These are phyloP conservation scores for Wickerhamiella sorbophila DNA, from an alignment of 805 yeast species.

Conservation along the genomic window DNA sequence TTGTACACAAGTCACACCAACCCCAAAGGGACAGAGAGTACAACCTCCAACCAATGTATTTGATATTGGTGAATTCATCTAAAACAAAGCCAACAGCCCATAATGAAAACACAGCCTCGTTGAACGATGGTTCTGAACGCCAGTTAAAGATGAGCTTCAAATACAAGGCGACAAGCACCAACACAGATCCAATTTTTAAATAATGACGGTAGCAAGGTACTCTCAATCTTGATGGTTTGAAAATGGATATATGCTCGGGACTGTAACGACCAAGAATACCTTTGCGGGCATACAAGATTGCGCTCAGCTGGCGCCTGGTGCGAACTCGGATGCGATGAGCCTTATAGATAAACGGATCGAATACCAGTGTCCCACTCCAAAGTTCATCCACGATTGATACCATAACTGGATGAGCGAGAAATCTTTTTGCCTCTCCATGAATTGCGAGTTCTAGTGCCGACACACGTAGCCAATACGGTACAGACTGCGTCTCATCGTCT, in stretches of 20 bases:
- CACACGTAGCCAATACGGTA: slow-evolving; percentile 28
- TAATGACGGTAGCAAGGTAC: slow-evolving; percentile 28
- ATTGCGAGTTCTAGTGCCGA: slow-evolving; percentile 38
- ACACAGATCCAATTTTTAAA: slow-evolving; percentile 22
- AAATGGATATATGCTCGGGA: slow-evolving; percentile 24
- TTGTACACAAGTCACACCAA: slow-evolving; percentile 32
- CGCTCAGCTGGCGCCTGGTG: slow-evolving; percentile 18
- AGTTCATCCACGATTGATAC: slow-evolving; percentile 34
- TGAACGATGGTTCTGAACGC: slow-evolving; percentile 1
- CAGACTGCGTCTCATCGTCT: slow-evolving; percentile 12
- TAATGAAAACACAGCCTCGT: slow-evolving; percentile 31
- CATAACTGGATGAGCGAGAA: slow-evolving; percentile 39
- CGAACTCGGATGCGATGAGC: slow-evolving; percentile 21
- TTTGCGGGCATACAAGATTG: slow-evolving; percentile 19
- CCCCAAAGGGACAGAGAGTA: slow-evolving; percentile 41
- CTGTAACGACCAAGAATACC: slow-evolving; percentile 26
- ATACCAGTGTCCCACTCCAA: slow-evolving; percentile 38
- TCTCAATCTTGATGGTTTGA: slow-evolving; percentile 27
- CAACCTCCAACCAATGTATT: slow-evolving; percentile 33
- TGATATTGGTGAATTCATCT: slow-evolving; percentile 33
- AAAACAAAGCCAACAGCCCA: slow-evolving; percentile 35
- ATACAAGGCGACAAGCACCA: slow-evolving; percentile 23
- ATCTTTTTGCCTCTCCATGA: slow-evolving; percentile 37
- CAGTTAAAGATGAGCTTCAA: slow-evolving; percentile 16
- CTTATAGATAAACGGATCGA: slow-evolving; percentile 27